Base-by-base conservation (phyloP, 305 asterid genomes). In the Fraxinus xanthoxyloides region DNA sequence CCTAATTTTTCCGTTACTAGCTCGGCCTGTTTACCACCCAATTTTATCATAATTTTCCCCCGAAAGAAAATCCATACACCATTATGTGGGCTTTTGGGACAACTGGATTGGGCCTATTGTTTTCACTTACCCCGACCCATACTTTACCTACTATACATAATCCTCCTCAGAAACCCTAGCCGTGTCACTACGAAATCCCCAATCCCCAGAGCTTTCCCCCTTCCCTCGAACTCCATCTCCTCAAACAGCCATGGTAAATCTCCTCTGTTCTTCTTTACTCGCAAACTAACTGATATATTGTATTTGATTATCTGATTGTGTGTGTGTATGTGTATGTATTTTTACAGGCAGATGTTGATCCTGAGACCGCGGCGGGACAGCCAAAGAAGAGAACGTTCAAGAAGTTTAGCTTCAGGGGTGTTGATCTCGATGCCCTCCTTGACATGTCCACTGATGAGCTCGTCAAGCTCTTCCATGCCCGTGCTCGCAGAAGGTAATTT, bases 371-470 rank as follows among this genome's bases (percentile, higher is more conserved):
- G 30, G 54, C 88, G 26, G 94, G 88, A 40, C 90, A 75, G 78
- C 93, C 90, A 70, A 89, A 80, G 90, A 89, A 89, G 90, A 89
- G 92, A 24, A 85, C 91, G 85, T 89, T 89, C 69, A 89, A 88
- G 91, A 89, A 89, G 91, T 89, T 89, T 63, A 85, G 87, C 54
- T 89, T 81, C 86, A 82, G 92, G 84, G 92, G 92, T 2, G 90
- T 87, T 1, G 92, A 89, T 85, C 89, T 89, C 5, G 92, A 89
- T 80, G 82, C 90, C 46, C 89, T 89, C 30, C 92, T 89, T 4
- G 92, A 89, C 38, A 85, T 89, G 88, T 81, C 89, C 40, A 87
- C 88, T 7, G 92, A 89, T 72, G 89, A 85, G 34, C 90, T 89
- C 73, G 92, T 89, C 84, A 85, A 89, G 87, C 91, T 89, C 26